Percentiles rank a stretch among this genome's conserved stretches.
These are phyloP conservation scores for Penicillium canariense DNA, from an alignment of 495 filamentous ascomycete genomes.

Conservation along the genomic window DNA sequence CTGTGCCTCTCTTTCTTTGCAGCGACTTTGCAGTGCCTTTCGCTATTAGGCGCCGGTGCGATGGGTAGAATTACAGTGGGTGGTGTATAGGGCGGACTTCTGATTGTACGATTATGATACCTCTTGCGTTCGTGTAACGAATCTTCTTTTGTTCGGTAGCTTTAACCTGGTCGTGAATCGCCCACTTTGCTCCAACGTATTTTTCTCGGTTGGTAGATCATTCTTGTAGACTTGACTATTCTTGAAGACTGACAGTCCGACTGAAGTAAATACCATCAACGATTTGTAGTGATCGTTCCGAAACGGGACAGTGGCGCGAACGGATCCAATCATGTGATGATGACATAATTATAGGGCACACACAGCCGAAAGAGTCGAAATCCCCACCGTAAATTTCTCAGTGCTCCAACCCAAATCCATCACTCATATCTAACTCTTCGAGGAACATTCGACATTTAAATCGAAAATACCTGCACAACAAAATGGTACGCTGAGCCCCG, in stretches of 20 bases:
- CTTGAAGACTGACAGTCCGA: too few relatives aligned
- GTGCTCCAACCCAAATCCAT: conserved; percentile 24
- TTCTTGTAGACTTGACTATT: too few relatives aligned
- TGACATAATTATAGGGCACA: conserved; percentile 46
- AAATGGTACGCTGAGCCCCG: conserved; percentile 38
- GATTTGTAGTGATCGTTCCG: not conserved
- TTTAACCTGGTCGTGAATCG: too few relatives aligned
- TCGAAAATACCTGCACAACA: conserved; percentile 33
- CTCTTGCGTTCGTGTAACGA: conserved; percentile 39
- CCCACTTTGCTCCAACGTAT: too few relatives aligned
- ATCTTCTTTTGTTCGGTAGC: conserved; percentile 28
- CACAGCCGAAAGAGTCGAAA: conserved; percentile 35
- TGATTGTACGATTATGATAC: conserved; percentile 55
- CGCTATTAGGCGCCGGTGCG: conserved; percentile 24
- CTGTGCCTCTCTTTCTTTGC: conserved; percentile 16
- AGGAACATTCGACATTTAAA: conserved; percentile 59
- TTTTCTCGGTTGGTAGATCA: not conserved
- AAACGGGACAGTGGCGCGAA: not conserved
- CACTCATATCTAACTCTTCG: conserved; percentile 52
- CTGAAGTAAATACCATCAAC: too few relatives aligned
- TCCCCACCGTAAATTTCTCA: conserved; percentile 27
- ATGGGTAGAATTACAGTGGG: conserved; percentile 22
- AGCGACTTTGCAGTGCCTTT: conserved; percentile 18
- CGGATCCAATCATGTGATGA: conserved; percentile 13
- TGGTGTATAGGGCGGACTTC: conserved; percentile 39